Base-by-base conservation (phyloP, 179 eudicot genomes). In the Amaranthus tricolor region DNA sequence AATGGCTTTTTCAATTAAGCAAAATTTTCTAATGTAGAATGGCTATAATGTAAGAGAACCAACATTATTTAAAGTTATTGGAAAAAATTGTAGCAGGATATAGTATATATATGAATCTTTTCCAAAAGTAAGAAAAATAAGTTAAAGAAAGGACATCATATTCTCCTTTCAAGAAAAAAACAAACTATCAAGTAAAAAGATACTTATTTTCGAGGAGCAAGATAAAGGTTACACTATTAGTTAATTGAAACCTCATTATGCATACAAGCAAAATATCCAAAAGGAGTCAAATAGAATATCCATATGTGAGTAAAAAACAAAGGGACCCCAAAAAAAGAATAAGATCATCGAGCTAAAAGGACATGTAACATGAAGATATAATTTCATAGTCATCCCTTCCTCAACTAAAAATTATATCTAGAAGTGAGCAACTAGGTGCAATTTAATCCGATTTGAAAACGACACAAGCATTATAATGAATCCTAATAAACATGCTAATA, bases 51-150 rank as follows among this genome's bases (percentile, higher is more conserved):
- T 40, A 74, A 16, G 70, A 40, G n/a, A 53, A 24, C 76, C 49
- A 55, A 15, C 21, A 24, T 16, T 43, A 44, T 31, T 31, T 31
- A 4, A 31, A 31, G 40, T 31, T 31, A 31, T 1, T 31, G 2
- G 21, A 15, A 57, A 47, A 45, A 54, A 43, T 45, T 10, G 56
- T 66, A 17, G 21, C 55, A 55, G 64, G 21, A 70, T 40, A 43
- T n/a, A 54, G 40, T 57, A 24, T 44, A 55, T 44, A 66, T 20
- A 55, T 64, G 51, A 66, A 13, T 54, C 10, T 53, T 44, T 44
- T 74, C 58, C 16, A 51, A n/a, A 51, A 40, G 40, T 54, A 54
- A 56, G 31, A n/a, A 55, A 70, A 21, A 70, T 56, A 52, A 24
- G 31, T 19, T 31, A 14, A 52, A 21, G 9, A 12, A 9, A 70